phyloP scores from a whole-genome alignment of 164 flowering plant genomes.

The Vitis amurensis region DNA sequence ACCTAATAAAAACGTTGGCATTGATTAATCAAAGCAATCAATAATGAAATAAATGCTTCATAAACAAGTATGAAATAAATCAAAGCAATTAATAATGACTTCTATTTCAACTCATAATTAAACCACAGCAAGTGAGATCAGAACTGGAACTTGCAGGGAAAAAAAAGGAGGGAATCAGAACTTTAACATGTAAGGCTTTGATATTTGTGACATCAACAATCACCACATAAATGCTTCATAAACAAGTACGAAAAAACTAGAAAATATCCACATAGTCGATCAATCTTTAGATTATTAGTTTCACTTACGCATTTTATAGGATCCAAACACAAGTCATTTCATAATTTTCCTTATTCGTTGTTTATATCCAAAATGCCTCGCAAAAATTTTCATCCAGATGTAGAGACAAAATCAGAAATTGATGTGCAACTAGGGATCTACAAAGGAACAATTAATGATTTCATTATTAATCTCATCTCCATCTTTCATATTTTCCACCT shows the following conservation, averaged over 20 bases:
- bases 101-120: too few relatives aligned
- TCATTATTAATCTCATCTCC: slow-evolving; percentile 6
- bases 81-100: too few relatives aligned
- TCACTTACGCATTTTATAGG: background rate
- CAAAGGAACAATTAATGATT: slow-evolving; percentile 1
- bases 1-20: too few relatives aligned
- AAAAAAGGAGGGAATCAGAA: too few relatives aligned
- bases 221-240: background rate
- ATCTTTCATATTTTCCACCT: slow-evolving; percentile 4
- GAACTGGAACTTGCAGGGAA: too few relatives aligned
- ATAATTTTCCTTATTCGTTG: background rate
- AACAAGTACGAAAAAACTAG: background rate
- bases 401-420: background rate
- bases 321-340: background rate
- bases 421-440: background rate
- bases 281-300: background rate
- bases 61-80: background rate
- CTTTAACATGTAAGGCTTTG: background rate
- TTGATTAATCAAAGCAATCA: too few relatives aligned
- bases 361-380: background rate
- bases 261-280: background rate
- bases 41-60: background rate
- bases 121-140: too few relatives aligned
- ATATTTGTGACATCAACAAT: too few relatives aligned
- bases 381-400: background rate